Evolutionary conservation across 2,329 filamentous ascomycete species (phyloP), one percentile per base, ranked within the genome.

Genomic region (Aphanocladium album): DNA sequence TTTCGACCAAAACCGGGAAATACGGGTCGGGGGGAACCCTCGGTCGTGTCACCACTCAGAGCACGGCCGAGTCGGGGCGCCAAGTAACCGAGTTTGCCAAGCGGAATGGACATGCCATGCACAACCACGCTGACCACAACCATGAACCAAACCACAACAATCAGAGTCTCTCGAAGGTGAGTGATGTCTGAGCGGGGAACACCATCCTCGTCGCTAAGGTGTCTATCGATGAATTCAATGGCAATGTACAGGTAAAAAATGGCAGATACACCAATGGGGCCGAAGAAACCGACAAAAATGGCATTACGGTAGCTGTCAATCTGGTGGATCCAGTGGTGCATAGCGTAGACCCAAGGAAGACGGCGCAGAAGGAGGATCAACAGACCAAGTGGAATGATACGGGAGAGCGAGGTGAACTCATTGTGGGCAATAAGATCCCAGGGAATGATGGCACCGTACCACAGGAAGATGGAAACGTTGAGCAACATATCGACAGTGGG

Each of bases 401-500:
- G 86, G 67, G 88, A 86, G 25, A 93, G 79, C 0, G 91, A 84
- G 27, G 96, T 86, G 17, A 95, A 81, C 9, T 77, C 70, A 71
- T 90, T 93, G 66, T 68, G 66, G 1, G 80, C 73, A 65, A 97
- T 96, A 27, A 76, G 77, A 5, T 78, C 72, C 93, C 93, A 97
- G 0, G 93, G 93, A 62, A 89, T 90, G 12, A 93, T 84, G 0
- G 91, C 90, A 3, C 92, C 92, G 67, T 90, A 93, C 92, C 91
- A 97, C 74, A 96, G 85, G 72, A 97, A 97, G 43, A 97, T 83
- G 19, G 87, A 80, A 3, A 96, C 85, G 70, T 97, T 97, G 61
- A 97, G 86, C 2, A 97, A 80, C 91, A 96, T 96, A 72, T 97
- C 92, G 50, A 97, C 89, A 0, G 92, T 96, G 0, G 92, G 92